Conservation (phyloP, 169 alveolate species). For the Besnoitia besnoiti region DNA sequence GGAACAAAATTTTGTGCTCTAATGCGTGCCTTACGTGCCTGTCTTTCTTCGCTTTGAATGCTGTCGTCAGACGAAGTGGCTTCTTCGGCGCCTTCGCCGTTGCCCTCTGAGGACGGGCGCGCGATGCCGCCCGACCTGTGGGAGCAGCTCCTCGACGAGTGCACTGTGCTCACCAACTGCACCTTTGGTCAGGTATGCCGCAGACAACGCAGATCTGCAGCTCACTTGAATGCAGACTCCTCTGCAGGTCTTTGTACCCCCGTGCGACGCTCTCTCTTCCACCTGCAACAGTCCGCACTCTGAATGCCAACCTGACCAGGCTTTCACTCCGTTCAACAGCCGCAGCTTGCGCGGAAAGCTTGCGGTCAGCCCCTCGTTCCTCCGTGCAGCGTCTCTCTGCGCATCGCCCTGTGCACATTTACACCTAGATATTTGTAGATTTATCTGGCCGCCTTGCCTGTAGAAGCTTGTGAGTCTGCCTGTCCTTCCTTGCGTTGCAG, state of each 20-base stretch:
- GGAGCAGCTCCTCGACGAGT: conserved; percentile 71
- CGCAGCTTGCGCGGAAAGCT: too few species aligned
- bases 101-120: background rate
- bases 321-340: too few species aligned
- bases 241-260: background rate
- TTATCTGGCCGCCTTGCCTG: too few species aligned
- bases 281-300: background rate
- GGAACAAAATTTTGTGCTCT: too few species aligned
- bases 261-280: background rate
- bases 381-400: too few species aligned
- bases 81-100: too few species aligned
- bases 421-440: background rate
- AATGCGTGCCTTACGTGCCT: too few species aligned
- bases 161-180: conserved; percentile 70
- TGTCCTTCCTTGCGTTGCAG: conserved; percentile 21
- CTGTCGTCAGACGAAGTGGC: too few species aligned
- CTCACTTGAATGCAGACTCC: background rate
- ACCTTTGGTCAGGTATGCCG: conserved; percentile 67
- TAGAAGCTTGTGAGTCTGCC: background rate
- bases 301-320: too few species aligned
- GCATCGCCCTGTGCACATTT: too few species aligned
- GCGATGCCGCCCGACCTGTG: conserved; percentile 69
- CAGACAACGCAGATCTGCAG: background rate
- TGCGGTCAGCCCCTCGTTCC: too few species aligned
- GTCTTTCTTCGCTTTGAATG: too few species aligned